These are phyloP conservation scores for Myriosclerotinia curreyana DNA, from an alignment of 2,329 filamentous ascomycete genomes.

Conservation along the genomic window DNA sequence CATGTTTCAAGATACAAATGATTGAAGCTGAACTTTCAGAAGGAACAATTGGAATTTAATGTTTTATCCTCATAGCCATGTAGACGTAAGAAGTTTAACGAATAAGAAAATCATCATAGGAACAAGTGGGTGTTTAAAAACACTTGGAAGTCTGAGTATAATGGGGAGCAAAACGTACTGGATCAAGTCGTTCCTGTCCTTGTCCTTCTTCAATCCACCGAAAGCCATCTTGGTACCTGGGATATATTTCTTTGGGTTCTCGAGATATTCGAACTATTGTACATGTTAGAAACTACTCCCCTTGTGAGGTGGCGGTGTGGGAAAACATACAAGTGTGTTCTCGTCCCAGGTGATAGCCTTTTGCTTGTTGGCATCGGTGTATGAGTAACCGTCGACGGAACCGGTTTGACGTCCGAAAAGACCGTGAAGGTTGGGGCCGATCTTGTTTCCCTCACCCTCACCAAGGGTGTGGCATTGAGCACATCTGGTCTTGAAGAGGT, in stretches of 20 bases:
- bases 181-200: conserved; percentile 99
- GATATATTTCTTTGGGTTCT: conserved; percentile 99
- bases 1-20: background rate
- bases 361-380: conserved; percentile 99
- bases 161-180: conserved; percentile 60
- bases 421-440: conserved; percentile 93
- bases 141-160: background rate
- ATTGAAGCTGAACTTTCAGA: conserved; percentile 57
- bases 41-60: conserved; percentile 91
- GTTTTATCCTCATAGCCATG: conserved; percentile 51
- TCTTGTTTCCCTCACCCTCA: conserved; percentile 89
- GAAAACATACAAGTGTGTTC: conserved; percentile 67
- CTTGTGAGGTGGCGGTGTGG: background rate
- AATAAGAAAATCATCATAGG: conserved; percentile 46
- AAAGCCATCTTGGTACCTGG: conserved; percentile 99
- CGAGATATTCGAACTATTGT: conserved; percentile 86
- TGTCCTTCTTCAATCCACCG: conserved; percentile 98
- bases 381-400: conserved; percentile 85
- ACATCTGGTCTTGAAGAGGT: conserved; percentile 99
- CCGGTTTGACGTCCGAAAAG: conserved; percentile 97
- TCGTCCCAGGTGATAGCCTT: conserved; percentile 90
- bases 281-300: background rate
- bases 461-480: conserved; percentile 98
- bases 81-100: conserved; percentile 40
- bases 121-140: conserved; percentile 13